Conservation (phyloP, 345 rosid genomes). For the Pugionium cornutum region DNA sequence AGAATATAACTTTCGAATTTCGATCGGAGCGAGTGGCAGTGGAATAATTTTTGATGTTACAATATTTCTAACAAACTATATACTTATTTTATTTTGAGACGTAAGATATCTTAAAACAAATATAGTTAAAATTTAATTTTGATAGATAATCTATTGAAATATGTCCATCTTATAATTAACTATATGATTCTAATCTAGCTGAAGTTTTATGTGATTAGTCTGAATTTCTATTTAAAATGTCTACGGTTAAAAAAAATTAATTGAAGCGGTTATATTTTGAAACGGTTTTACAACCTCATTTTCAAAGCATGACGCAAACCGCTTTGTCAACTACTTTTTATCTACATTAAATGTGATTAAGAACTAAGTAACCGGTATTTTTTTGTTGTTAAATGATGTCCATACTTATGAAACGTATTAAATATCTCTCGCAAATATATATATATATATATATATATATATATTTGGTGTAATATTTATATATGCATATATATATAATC, state of each 20-base stretch:
- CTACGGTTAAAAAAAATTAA: too few species aligned
- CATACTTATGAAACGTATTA: too few species aligned
- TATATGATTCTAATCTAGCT: too few species aligned
- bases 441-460: neutral
- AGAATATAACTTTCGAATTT: slow-evolving; percentile 40
- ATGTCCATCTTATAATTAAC: too few species aligned
- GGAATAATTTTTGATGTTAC: slow-evolving; percentile 25
- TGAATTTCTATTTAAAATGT: too few species aligned
- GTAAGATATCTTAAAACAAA: neutral
- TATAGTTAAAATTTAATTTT: neutral
- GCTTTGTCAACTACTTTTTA: neutral
- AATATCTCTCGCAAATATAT: neutral
- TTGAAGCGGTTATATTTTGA: neutral
- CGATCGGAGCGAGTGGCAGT: slow-evolving; percentile 39
- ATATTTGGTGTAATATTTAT: neutral
- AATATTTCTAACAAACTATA: slow-evolving; percentile 14
- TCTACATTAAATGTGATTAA: neutral
- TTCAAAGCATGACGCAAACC: neutral
- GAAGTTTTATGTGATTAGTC: too few species aligned
- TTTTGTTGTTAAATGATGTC: too few species aligned
- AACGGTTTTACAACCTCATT: neutral
- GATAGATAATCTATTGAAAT: too few species aligned
- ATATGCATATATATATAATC: neutral
- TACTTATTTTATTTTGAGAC: slow-evolving; percentile 8
- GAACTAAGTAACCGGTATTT: too few species aligned